These are phyloP conservation scores for Tetrastigma voinierianum DNA, from an alignment of 164 flowering plant genomes.

Conservation along the genomic window DNA sequence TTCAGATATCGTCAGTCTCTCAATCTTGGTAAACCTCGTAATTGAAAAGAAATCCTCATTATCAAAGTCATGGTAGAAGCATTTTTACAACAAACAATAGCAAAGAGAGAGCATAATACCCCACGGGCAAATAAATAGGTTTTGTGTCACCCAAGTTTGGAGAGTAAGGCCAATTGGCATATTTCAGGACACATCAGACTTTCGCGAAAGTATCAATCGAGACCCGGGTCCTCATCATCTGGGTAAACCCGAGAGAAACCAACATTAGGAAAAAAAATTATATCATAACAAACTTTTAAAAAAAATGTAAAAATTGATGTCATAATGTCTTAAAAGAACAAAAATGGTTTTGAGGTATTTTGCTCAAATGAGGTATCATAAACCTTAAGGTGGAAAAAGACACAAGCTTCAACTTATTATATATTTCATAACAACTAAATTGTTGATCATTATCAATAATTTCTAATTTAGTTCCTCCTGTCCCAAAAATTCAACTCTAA, in stretches of 20 bases:
- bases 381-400: too few species aligned
- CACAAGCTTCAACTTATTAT: too few species aligned
- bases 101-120: constrained; percentile 18
- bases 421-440: too few species aligned
- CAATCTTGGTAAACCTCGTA: constrained; percentile 56
- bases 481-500: too few species aligned
- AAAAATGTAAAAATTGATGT: too few species aligned
- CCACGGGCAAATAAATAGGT: constrained; percentile 50
- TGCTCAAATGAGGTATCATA: too few species aligned
- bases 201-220: constrained; percentile 42
- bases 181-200: constrained; percentile 24
- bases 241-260: constrained; percentile 21
- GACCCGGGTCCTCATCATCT: constrained; percentile 13
- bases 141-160: constrained; percentile 35
- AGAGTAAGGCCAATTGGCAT: constrained; percentile 37
- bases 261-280: background rate
- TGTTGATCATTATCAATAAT: too few species aligned
- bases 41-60: background rate
- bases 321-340: too few species aligned
- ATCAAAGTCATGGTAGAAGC: background rate
- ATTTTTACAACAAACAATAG: background rate
- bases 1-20: constrained; percentile 59
- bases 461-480: too few species aligned
- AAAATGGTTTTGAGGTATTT: too few species aligned
- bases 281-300: background rate